phyloP scores from a whole-genome alignment of 1,284 basidiomycete genomes.

The Peniophora sp. region DNA sequence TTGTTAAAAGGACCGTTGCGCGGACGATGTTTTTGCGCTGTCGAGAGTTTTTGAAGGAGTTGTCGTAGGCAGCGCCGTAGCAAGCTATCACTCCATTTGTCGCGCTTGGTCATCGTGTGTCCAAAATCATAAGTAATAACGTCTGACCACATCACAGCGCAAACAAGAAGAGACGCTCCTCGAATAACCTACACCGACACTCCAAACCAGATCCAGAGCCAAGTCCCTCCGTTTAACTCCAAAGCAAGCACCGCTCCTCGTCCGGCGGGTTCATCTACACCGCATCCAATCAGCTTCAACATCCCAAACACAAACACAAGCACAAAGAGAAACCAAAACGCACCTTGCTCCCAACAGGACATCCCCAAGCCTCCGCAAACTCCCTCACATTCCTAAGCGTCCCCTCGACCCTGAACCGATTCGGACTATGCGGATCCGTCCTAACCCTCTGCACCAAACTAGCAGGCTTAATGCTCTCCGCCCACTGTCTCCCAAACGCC shows the following conservation, averaged over 20 bases:
- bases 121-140: too few species aligned
- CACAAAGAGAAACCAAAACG: slow-evolving; percentile 8
- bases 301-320: not conserved
- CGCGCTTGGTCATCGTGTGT: too few species aligned
- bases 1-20: too few species aligned
- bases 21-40: too few species aligned
- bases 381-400: slow-evolving; percentile 76
- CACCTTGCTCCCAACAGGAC: slow-evolving; percentile 63
- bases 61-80: too few species aligned
- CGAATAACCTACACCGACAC: too few species aligned
- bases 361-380: slow-evolving; percentile 73
- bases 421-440: slow-evolving; percentile 85
- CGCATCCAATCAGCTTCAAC: not conserved
- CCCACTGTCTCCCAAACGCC: slow-evolving; percentile 76
- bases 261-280: slow-evolving; percentile 58
- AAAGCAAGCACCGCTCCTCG: slow-evolving; percentile 63
- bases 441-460: slow-evolving; percentile 73
- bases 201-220: too few species aligned
- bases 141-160: too few species aligned
- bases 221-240: slow-evolving; percentile 22
- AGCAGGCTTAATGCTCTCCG: slow-evolving; percentile 64
- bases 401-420: slow-evolving; percentile 72
- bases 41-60: too few species aligned
- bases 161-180: too few species aligned
- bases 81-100: too few species aligned